Base-by-base conservation (phyloP, 2,329 filamentous ascomycete species). In the Seiridium unicorne region DNA sequence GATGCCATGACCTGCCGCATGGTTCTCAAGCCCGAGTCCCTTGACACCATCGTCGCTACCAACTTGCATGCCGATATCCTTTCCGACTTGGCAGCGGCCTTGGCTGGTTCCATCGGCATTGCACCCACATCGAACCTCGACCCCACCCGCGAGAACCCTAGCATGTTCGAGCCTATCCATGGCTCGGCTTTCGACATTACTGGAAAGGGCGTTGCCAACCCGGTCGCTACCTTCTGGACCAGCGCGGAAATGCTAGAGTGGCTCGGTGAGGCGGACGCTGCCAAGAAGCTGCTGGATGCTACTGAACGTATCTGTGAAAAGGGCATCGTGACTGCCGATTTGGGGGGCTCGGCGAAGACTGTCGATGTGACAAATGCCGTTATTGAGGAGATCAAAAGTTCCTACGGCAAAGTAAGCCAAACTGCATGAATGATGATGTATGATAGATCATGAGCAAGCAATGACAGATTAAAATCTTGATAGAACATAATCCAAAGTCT, bases 61-160 rank as follows among this genome's bases (percentile, higher is more conserved):
- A 89, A 89, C 64, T 68, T 88, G 35, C 79, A 81, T 62, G 87
- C 86, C 5, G 88, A 90, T 63, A 89, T 90, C 55, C 80, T 91
- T 4, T 89, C 64, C 0, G 89, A 91, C 67, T 77, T 91, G 26
- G 89, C 88, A 5, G 88, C 89, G 11, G 87, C 88, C 0, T 76
- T 91, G 5, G 88, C 88, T 3, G 89, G 89, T 0, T 88, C 84
- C 2, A 91, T 91, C 62, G 88, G 89, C 7, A 90, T 92, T 60
- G 89, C 89, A 3, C 88, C 89, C 3, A 90, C 88, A 0, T 85
- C 81, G 54, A 90, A 90, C 65, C 77, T 91, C 1, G 88, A 91
- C 64, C 88, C 88, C 1, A 77, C 74, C 0, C 70, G 83, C 69
- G 35, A 82, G 71, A 69, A 84, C 72, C 65, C 84, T 64, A 82